Conservation (phyloP, 148 eudicot genomes). For the Bassia scoparia region DNA sequence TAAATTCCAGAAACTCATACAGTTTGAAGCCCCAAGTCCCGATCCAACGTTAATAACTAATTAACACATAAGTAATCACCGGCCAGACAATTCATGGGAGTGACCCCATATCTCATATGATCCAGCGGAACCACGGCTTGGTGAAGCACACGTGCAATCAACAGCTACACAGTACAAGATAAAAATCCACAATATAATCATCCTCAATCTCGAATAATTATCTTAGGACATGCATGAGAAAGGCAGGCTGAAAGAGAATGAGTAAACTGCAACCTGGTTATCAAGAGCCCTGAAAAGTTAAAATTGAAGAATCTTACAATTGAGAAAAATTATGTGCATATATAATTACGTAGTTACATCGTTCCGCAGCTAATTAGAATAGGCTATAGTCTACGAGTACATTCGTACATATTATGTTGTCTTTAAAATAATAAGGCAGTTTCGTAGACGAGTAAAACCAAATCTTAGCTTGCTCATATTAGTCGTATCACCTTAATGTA, state of each 20-base stretch:
- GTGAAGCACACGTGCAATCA: slow-evolving; percentile 31
- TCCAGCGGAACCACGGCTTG: slow-evolving; percentile 26
- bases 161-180: slow-evolving; percentile 25
- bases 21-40: not conserved
- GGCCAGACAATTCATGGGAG: slow-evolving; percentile 28
- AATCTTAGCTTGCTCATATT: too few species aligned
- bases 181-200: not conserved
- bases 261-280: slow-evolving; percentile 20
- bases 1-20: not conserved
- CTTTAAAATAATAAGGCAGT: too few species aligned
- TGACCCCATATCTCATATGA: slow-evolving; percentile 31
- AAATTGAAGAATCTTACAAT: too few species aligned
- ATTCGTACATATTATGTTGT: too few species aligned
- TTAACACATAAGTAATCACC: not conserved
- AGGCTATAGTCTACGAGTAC: too few species aligned
- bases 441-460: too few species aligned
- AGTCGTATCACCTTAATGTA: too few species aligned
- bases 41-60: too few species aligned
- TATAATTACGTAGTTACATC: too few species aligned
- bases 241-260: not conserved
- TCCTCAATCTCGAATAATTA: not conserved
- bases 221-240: not conserved
- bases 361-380: too few species aligned
- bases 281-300: slow-evolving; percentile 27
- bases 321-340: too few species aligned